phyloP scores from a whole-genome alignment of 2,329 filamentous ascomycete genomes.

The Ilyonectria mors-panacis region DNA sequence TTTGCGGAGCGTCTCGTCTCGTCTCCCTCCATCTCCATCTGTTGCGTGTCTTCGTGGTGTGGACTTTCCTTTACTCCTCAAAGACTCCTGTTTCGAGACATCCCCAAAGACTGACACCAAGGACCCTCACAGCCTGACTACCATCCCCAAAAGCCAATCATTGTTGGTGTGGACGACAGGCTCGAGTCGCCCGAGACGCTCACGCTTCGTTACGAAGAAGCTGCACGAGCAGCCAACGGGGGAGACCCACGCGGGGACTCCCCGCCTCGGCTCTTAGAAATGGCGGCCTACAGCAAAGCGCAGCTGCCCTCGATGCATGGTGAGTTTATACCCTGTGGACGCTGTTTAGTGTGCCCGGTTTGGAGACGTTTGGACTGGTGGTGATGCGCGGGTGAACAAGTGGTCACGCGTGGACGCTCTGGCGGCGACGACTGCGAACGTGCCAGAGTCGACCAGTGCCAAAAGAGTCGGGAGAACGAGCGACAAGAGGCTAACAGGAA shows the following conservation, averaged over 20 bases:
- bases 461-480: neutral
- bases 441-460: neutral
- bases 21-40: slow-evolving; percentile 24
- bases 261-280: slow-evolving; percentile 60
- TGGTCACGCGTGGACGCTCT: neutral
- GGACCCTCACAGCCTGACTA: slow-evolving; percentile 62
- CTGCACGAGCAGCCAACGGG: slow-evolving; percentile 66
- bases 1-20: slow-evolving; percentile 32
- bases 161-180: slow-evolving; percentile 68
- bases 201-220: slow-evolving; percentile 71
- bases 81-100: slow-evolving; percentile 37
- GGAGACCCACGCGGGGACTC: slow-evolving; percentile 70
- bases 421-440: neutral
- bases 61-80: slow-evolving; percentile 29
- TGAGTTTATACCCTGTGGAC: slow-evolving; percentile 64
- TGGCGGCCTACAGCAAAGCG: slow-evolving; percentile 79
- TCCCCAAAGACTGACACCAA: slow-evolving; percentile 46
- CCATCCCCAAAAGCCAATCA: slow-evolving; percentile 69
- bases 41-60: slow-evolving; percentile 22
- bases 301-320: slow-evolving; percentile 85
- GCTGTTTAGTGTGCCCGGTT: slow-evolving; percentile 41
- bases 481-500: slow-evolving; percentile 30
- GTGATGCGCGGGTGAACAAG: neutral
- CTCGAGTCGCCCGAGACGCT: slow-evolving; percentile 72
- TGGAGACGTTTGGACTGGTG: neutral